Percentiles rank a stretch among this genome's conserved stretches.
Evolutionary conservation across 2,329 filamentous ascomycete species (phyloP).

Genomic region (Sclerotinia glacialis): DNA sequence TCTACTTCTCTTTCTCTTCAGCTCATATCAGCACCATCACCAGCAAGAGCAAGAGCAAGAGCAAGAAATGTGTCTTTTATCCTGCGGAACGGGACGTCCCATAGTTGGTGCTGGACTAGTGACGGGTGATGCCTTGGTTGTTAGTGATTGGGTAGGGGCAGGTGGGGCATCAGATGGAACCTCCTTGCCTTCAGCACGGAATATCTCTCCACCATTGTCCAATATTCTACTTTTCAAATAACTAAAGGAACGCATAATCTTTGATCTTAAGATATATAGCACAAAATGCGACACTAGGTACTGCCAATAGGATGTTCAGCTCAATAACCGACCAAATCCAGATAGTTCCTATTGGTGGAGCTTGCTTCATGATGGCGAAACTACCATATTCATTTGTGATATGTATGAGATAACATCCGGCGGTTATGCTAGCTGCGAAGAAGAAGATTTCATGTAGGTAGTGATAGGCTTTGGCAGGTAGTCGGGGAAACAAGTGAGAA

Average conservation of each 20-base stretch:
- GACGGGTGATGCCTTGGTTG: too few relatives aligned
- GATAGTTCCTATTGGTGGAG: slow-evolving; percentile 81
- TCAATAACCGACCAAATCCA: slow-evolving; percentile 96
- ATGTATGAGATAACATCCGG: slow-evolving; percentile 77
- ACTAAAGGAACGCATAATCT: slow-evolving; percentile 33
- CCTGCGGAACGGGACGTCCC: background rate
- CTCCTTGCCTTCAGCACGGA: background rate
- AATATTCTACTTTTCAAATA: slow-evolving; percentile 9
- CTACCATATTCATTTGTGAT: slow-evolving; percentile 79
- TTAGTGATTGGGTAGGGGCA: background rate
- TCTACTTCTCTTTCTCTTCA: background rate
- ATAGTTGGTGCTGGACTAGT: background rate
- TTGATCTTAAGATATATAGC: slow-evolving; percentile 32
- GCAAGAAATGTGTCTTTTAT: background rate
- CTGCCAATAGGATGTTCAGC: slow-evolving; percentile 66
- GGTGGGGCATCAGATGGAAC: background rate
- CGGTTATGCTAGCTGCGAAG: slow-evolving; percentile 55
- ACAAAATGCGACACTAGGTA: slow-evolving; percentile 48
- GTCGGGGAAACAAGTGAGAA: slow-evolving; percentile 49
- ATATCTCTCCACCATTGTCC: background rate
- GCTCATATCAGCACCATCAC: background rate
- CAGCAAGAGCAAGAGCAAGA: background rate
- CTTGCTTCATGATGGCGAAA: slow-evolving; percentile 84
- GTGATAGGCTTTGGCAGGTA: slow-evolving; percentile 48
- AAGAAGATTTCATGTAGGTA: slow-evolving; percentile 60